Conservation (phyloP, 768 basidiomycete genomes). For the Rhodotorula diobovata region DNA sequence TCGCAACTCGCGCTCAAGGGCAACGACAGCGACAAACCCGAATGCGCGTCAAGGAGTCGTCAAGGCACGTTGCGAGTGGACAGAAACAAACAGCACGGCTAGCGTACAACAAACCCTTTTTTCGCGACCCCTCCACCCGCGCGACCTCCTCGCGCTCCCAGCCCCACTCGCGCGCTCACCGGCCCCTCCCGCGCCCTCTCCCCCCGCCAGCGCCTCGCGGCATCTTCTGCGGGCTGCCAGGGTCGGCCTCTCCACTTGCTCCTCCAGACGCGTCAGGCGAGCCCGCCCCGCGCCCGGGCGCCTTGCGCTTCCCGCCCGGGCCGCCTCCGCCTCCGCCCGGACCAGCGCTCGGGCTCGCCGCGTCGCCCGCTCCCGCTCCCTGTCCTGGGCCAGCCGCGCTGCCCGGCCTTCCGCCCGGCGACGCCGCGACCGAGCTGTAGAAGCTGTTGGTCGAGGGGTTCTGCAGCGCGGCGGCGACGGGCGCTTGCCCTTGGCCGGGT, state of each 20-base stretch:
- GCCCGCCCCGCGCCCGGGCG: background rate
- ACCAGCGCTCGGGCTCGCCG: background rate
- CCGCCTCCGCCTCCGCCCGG: background rate
- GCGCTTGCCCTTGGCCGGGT: too few species aligned
- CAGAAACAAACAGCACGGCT: too few species aligned
- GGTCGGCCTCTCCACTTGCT: background rate
- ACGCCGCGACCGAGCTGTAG: conserved; percentile 17
- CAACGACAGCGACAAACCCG: too few species aligned
- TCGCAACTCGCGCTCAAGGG: too few species aligned
- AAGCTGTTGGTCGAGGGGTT: conserved; percentile 16
- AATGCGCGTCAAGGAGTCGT: too few species aligned
- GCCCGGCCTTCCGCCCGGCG: background rate
- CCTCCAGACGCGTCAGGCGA: too few species aligned
- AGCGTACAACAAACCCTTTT: too few species aligned
- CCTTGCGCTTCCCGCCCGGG: background rate
- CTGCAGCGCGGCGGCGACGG: conserved; percentile 3
- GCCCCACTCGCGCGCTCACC: background rate
- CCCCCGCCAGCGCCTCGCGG: background rate
- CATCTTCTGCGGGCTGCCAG: conserved; percentile 20
- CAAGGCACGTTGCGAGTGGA: too few species aligned
- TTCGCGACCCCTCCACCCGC: too few species aligned
- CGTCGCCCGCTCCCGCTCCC: too few species aligned
- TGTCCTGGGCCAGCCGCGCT: too few species aligned
- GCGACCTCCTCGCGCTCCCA: too few species aligned
- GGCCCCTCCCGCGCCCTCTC: background rate